phyloP scores from a whole-genome alignment of 768 basidiomycete genomes.

The Thelephora ganbajun region DNA sequence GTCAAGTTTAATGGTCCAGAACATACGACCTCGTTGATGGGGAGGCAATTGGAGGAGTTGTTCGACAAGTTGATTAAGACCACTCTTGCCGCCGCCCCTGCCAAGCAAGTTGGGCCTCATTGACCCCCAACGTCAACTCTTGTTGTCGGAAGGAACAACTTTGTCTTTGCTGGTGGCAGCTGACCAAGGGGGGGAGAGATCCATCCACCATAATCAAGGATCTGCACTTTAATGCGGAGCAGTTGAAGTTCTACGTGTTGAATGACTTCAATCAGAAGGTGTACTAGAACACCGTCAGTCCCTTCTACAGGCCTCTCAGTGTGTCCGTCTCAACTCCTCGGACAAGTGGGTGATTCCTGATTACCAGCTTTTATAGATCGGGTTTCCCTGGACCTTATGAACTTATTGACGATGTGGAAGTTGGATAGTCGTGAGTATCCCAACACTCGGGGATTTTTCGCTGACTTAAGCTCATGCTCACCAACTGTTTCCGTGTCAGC shows the following conservation, averaged over 20 bases:
- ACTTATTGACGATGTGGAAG: conserved; percentile 79
- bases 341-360: conserved; percentile 1
- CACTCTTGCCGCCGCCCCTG: conserved; percentile 44
- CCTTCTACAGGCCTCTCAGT: conserved; percentile 94
- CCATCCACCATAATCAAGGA: conserved; percentile 90
- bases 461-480: conserved; percentile 88
- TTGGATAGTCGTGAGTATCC: conserved; percentile 66
- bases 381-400: conserved; percentile 80
- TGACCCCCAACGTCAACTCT: conserved; percentile 74
- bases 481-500: conserved; percentile 89
- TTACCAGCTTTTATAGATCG: conserved; percentile 41
- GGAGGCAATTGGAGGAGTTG: conserved; percentile 65
- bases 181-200: conserved; percentile 99
- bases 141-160: conserved; percentile 68
- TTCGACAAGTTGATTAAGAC: conserved; percentile 86
- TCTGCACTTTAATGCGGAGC: conserved; percentile 62
- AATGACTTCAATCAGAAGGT: conserved; percentile 69
- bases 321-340: conserved; percentile 21
- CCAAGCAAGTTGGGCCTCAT: conserved; percentile 26
- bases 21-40: conserved; percentile 67
- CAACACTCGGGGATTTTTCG: conserved; percentile 68
- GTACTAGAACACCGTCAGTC: conserved; percentile 53
- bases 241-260: conserved; percentile 75
- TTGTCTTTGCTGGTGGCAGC: conserved; percentile 28
- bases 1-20: conserved; percentile 88